These are phyloP conservation scores for Solanum medicagineum DNA, from an alignment of 257 asterid species.

Conservation along the genomic window DNA sequence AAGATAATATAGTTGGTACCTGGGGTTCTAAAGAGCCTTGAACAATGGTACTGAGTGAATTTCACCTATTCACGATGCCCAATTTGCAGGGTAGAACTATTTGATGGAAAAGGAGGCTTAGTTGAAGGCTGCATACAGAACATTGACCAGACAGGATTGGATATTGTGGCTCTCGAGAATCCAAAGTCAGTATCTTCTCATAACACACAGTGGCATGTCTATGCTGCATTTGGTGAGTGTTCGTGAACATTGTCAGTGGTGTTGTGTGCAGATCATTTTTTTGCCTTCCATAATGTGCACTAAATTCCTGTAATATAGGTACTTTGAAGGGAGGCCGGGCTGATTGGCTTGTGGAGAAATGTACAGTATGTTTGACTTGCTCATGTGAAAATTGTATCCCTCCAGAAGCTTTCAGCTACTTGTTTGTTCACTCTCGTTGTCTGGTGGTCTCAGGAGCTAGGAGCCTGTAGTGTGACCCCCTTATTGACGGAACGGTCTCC, in stretches of 20 bases:
- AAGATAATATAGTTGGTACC: background rate
- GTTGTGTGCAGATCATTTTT: background rate
- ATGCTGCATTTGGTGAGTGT: slow-evolving; percentile 83
- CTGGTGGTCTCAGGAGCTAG: slow-evolving; percentile 57
- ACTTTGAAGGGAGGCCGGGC: slow-evolving; percentile 95
- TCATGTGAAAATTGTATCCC: slow-evolving; percentile 1
- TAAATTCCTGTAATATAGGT: slow-evolving; percentile 29
- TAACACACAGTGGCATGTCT: slow-evolving; percentile 71
- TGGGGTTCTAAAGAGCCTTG: background rate
- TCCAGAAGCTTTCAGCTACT: background rate
- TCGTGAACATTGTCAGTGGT: background rate
- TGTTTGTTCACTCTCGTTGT: background rate
- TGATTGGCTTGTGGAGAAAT: slow-evolving; percentile 98
- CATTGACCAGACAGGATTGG: slow-evolving; percentile 56
- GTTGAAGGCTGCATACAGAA: slow-evolving; percentile 73
- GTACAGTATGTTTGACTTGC: slow-evolving; percentile 59
- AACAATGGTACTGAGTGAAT: background rate
- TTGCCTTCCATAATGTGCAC: background rate
- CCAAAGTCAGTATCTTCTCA: slow-evolving; percentile 39
- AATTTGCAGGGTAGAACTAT: slow-evolving; percentile 77
- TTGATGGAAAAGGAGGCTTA: slow-evolving; percentile 84
- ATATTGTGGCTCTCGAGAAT: slow-evolving; percentile 54
- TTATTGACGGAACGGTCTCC: slow-evolving; percentile 69
- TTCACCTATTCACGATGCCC: background rate
- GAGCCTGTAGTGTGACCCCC: slow-evolving; percentile 87